Percentiles rank a stretch among this genome's conserved stretches.
Evolutionary conservation across 2,329 filamentous ascomycete species (phyloP).

Genomic region (Aspergillus vadensis): DNA sequence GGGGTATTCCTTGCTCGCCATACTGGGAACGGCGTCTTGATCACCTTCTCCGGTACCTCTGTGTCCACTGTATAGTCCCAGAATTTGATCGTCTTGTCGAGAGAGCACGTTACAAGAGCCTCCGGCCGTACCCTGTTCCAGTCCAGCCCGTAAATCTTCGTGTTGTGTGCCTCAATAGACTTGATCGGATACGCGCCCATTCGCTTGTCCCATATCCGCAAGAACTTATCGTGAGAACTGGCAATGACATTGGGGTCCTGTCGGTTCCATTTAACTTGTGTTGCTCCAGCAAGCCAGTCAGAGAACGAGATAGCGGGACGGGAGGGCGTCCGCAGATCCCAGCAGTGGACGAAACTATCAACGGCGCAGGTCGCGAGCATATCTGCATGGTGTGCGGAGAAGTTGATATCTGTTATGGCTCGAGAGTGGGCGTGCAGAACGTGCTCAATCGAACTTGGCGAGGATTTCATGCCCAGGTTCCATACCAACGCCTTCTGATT

Average conservation of each 20-base stretch:
- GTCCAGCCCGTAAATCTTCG: constrained; percentile 93
- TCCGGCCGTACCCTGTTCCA: constrained; percentile 80
- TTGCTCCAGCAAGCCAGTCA: constrained; percentile 91
- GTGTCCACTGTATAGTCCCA: constrained; percentile 75
- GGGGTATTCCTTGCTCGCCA: constrained; percentile 91
- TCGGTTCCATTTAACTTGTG: constrained; percentile 92
- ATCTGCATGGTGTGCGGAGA: constrained; percentile 89
- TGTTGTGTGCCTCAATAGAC: constrained; percentile 83
- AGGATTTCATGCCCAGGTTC: constrained; percentile 74
- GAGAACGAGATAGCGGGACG: constrained; percentile 79
- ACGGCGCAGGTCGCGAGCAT: constrained; percentile 87
- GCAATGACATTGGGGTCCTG: constrained; percentile 84
- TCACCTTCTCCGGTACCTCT: constrained; percentile 71
- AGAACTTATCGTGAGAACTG: constrained; percentile 83
- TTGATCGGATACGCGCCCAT: constrained; percentile 75
- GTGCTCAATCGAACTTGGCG: constrained; percentile 82
- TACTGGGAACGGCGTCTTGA: constrained; percentile 80
- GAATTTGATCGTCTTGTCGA: constrained; percentile 90
- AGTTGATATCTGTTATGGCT: constrained; percentile 95
- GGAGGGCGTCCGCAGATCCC: constrained; percentile 77
- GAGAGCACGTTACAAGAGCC: constrained; percentile 80
- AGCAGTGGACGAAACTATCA: constrained; percentile 89
- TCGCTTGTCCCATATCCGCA: constrained; percentile 88
- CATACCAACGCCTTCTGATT: constrained; percentile 94
- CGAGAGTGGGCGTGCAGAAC: constrained; percentile 82